phyloP scores from a whole-genome alignment of 108 stramenopile species.

The Cyclotella atomus region DNA sequence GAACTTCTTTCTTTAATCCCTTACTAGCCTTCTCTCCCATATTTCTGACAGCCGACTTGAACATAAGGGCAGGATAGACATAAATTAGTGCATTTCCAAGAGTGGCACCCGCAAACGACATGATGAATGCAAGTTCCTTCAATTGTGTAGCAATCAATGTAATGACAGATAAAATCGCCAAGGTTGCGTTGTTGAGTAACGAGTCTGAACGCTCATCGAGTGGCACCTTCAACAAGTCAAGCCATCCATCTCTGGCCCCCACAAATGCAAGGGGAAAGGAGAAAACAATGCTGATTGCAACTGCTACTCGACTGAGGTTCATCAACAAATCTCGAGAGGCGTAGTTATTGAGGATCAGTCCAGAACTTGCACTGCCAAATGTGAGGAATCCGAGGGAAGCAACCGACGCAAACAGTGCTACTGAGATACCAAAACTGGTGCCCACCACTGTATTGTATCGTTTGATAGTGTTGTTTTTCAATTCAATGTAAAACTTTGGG shows the following conservation, averaged over 20 bases:
- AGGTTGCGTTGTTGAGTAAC: slow-evolving; percentile 51
- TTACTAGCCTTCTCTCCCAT: slow-evolving; percentile 61
- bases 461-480: slow-evolving; percentile 81
- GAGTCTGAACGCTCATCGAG: slow-evolving; percentile 43
- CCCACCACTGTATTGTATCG: slow-evolving; percentile 82
- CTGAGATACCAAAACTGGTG: slow-evolving; percentile 69
- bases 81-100: slow-evolving; percentile 91
- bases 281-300: slow-evolving; percentile 85
- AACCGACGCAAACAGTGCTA: slow-evolving; percentile 63
- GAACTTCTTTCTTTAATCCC: slow-evolving; percentile 52
- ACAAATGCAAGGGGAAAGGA: slow-evolving; percentile 92
- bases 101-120: slow-evolving; percentile 87
- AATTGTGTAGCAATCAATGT: slow-evolving; percentile 63
- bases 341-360: slow-evolving; percentile 92
- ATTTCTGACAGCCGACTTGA: slow-evolving; percentile 59
- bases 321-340: slow-evolving; percentile 75
- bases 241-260: slow-evolving; percentile 71
- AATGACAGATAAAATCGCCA: slow-evolving; percentile 57
- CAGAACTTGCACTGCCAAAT: slow-evolving; percentile 79
- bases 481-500: slow-evolving; percentile 90
- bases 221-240: slow-evolving; percentile 66
- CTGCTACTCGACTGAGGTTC: slow-evolving; percentile 74
- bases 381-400: slow-evolving; percentile 83
- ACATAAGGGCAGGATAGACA: slow-evolving; percentile 92
- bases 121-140: slow-evolving; percentile 79